phyloP scores from a whole-genome alignment of 2,329 filamentous ascomycete genomes.

The Trichoderma brevicompactum region DNA sequence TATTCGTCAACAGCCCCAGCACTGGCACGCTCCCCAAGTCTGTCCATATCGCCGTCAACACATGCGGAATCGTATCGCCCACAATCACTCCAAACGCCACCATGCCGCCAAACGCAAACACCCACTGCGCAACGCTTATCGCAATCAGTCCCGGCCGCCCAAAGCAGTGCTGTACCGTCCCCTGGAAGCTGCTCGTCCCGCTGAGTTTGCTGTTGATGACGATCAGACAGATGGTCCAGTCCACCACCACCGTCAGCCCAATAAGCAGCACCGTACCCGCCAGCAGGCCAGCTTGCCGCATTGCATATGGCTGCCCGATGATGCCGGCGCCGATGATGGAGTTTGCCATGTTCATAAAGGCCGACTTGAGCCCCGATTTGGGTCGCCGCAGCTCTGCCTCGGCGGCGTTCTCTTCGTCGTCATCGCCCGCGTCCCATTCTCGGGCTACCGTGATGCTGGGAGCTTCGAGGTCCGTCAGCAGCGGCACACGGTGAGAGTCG shows the following conservation, averaged over 20 bases:
- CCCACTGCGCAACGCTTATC: conserved; percentile 90
- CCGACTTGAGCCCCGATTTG: conserved; percentile 81
- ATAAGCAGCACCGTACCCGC: conserved; percentile 80
- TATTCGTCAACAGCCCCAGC: conserved; percentile 79
- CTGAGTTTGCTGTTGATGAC: conserved; percentile 97
- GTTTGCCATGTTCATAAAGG: conserved; percentile 99
- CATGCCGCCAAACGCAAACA: conserved; percentile 98
- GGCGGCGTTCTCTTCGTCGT: conserved; percentile 50
- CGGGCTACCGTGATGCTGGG: conserved; percentile 74
- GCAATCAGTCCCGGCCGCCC: conserved; percentile 85
- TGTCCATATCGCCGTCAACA: conserved; percentile 82
- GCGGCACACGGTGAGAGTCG: conserved; percentile 63
- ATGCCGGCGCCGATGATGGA: conserved; percentile 85
- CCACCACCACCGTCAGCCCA: conserved; percentile 78
- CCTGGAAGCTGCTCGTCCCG: conserved; percentile 91
- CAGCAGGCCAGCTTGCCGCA: conserved; percentile 85
- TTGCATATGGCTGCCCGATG: conserved; percentile 91
- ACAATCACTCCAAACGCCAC: conserved; percentile 97
- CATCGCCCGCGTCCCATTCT: conserved; percentile 47
- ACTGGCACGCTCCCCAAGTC: conserved; percentile 72
- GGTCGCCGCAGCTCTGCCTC: conserved; percentile 66
- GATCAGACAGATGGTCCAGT: conserved; percentile 98
- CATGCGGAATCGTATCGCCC: conserved; percentile 93
- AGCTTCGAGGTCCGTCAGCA: conserved; percentile 82
- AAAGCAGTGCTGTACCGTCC: conserved; percentile 95